Conservation (phyloP, 345 rosid species). For the Physaria fendleri region DNA sequence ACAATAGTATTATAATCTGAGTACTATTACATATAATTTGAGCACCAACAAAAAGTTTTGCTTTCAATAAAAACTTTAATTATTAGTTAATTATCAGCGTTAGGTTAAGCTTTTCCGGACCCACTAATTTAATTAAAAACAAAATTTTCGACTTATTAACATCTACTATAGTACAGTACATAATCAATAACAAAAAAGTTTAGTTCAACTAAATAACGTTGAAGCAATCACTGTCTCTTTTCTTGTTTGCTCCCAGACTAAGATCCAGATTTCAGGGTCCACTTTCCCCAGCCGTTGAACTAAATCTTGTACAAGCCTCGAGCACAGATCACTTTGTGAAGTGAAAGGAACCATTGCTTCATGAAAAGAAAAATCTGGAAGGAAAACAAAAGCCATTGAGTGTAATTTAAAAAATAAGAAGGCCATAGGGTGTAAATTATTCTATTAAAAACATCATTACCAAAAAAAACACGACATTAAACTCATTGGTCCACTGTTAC, state of each 20-base stretch:
- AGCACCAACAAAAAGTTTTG: background rate
- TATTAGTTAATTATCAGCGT: background rate
- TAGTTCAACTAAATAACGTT: background rate
- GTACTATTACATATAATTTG: background rate
- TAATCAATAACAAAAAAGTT: background rate
- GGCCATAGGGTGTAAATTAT: no score
- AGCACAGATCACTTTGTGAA: slow-evolving; percentile 15
- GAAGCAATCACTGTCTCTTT: background rate
- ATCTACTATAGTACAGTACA: background rate
- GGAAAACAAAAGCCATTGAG: slow-evolving; percentile 56
- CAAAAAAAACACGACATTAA: no score
- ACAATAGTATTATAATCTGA: background rate
- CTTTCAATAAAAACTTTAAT: background rate
- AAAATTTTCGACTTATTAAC: background rate
- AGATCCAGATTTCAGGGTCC: slow-evolving; percentile 33
- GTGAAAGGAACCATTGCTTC: slow-evolving; percentile 19
- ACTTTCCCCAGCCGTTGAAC: slow-evolving; percentile 40
- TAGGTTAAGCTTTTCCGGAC: background rate
- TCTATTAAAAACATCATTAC: no score
- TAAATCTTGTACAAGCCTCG: slow-evolving; percentile 47
- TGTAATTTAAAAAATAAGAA: no score
- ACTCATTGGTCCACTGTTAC: no score
- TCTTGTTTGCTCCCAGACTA: slow-evolving; percentile 1
- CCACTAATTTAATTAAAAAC: background rate
- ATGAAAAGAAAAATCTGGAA: slow-evolving; percentile 29